Percentiles rank a stretch among this genome's conserved stretches.
phyloP scores from a whole-genome alignment of 1,139 yeast genomes.

The Keqinozyma sinolaborantium region DNA sequence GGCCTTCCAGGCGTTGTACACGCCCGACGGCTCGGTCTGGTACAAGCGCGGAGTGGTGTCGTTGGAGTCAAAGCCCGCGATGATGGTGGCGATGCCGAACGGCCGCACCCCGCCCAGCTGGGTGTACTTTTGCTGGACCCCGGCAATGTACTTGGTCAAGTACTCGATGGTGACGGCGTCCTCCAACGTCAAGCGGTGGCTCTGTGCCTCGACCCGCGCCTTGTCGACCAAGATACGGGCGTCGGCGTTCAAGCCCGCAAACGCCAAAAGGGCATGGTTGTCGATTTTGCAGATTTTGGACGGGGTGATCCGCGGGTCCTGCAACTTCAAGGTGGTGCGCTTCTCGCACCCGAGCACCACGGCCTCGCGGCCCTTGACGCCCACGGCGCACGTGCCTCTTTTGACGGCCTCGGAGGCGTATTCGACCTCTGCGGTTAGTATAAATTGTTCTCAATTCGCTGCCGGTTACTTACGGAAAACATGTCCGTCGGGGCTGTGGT shows the following conservation, averaged over 20 bases:
- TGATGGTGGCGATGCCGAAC: slow-evolving; percentile 89
- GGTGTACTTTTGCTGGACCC: slow-evolving; percentile 96
- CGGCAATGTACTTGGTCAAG: slow-evolving; percentile 91
- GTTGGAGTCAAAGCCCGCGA: slow-evolving; percentile 92
- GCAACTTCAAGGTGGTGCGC: slow-evolving; percentile 90
- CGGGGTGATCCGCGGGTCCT: slow-evolving; percentile 95
- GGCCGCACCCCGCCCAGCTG: slow-evolving; percentile 98
- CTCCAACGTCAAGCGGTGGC: slow-evolving; percentile 90
- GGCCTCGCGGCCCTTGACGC: slow-evolving; percentile 83
- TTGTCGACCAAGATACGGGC: slow-evolving; percentile 92
- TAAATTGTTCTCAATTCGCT: slow-evolving; percentile 1
- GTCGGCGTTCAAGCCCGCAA: slow-evolving; percentile 98
- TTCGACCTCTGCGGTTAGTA: slow-evolving; percentile 65
- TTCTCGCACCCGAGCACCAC: slow-evolving; percentile 97
- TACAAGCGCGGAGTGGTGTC: slow-evolving; percentile 79
- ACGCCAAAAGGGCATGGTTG: slow-evolving; percentile 85
- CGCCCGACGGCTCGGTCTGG: slow-evolving; percentile 97
- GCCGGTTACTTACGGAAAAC: slow-evolving; percentile 67
- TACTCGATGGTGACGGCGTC: slow-evolving; percentile 93
- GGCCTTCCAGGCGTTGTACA: slow-evolving; percentile 98
- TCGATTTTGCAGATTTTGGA: slow-evolving; percentile 90
- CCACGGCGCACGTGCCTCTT: slow-evolving; percentile 97
- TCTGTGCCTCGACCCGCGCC: slow-evolving; percentile 96
- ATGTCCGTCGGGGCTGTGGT: slow-evolving; percentile 89
- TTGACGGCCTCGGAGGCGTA: slow-evolving; percentile 98